phyloP scores from a whole-genome alignment of 805 yeast genomes.

The Metschnikowia anglica region DNA sequence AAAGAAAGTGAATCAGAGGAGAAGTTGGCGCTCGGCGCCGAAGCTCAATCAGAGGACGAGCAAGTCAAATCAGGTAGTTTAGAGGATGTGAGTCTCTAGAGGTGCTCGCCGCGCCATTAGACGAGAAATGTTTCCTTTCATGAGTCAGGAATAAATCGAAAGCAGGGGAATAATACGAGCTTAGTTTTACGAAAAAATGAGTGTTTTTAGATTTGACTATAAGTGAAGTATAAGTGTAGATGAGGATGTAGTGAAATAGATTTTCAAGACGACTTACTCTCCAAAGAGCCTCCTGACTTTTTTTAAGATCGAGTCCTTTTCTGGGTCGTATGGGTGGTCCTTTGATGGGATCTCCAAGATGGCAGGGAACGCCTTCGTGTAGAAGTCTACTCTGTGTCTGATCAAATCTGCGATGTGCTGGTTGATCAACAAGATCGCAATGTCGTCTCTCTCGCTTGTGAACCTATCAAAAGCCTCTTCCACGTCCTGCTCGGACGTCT shows the following conservation, averaged over 20 bases:
- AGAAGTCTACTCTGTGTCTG: conserved; percentile 76
- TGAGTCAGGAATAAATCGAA: no score
- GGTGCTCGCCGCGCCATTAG: no score
- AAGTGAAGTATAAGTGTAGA: conserved; percentile 17
- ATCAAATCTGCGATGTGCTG: conserved; percentile 94
- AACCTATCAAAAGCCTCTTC: conserved; percentile 72
- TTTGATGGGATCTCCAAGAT: conserved; percentile 95
- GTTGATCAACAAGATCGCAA: conserved; percentile 89
- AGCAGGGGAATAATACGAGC: not conserved
- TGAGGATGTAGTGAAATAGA: not conserved
- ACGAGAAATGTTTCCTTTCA: no score
- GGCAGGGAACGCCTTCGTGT: conserved; percentile 92
- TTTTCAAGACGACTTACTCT: conserved; percentile 46
- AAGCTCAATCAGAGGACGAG: conserved; percentile 5
- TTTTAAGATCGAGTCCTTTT: conserved; percentile 91
- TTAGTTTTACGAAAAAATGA: conserved; percentile 1
- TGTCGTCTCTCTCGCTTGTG: conserved; percentile 75
- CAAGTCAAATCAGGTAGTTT: conserved; percentile 4
- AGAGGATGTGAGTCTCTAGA: conserved; percentile 8
- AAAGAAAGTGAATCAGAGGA: not conserved
- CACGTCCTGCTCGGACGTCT: conserved; percentile 74
- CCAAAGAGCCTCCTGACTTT: conserved; percentile 95
- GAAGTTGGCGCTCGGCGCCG: conserved; percentile 7
- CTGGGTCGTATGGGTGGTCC: conserved; percentile 98
- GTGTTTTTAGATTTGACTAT: conserved; percentile 16